Percentiles rank a stretch among this genome's conserved stretches.
Conservation (phyloP, 441 rosid genomes). For the Gossypium schwendimanii region DNA sequence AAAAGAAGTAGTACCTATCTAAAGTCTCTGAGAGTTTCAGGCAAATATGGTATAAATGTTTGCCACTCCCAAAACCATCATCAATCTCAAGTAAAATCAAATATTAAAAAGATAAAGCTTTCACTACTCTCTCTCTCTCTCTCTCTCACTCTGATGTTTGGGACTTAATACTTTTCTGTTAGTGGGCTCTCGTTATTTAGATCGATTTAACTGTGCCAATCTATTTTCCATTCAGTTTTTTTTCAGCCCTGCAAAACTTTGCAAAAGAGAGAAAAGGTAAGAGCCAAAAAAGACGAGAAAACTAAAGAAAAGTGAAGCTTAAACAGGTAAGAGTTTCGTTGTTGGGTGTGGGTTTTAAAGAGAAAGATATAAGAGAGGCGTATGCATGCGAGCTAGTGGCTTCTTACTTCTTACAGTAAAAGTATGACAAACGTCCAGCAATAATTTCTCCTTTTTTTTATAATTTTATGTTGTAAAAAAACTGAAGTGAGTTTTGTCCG, state of each 20-base stretch:
- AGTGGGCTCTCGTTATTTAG: constrained; percentile 11
- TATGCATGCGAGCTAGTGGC: constrained; percentile 10
- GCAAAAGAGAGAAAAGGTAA: background rate
- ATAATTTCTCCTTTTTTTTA: background rate
- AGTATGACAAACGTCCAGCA: background rate
- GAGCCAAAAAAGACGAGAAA: background rate
- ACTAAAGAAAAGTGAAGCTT: background rate
- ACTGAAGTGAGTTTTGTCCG: constrained; percentile 5
- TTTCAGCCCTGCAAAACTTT: constrained; percentile 4
- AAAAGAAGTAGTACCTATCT: background rate
- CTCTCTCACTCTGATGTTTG: background rate
- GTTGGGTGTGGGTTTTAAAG: constrained; percentile 18
- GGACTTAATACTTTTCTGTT: constrained; percentile 13
- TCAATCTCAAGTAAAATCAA: background rate
- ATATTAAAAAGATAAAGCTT: background rate
- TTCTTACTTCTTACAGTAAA: background rate
- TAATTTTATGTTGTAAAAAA: background rate
- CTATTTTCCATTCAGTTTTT: background rate
- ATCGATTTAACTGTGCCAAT: constrained; percentile 8
- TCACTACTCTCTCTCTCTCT: background rate
- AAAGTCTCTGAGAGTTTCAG: constrained; percentile 6
- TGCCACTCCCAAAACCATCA: constrained; percentile 14
- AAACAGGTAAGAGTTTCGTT: constrained; percentile 8
- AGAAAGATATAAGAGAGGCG: constrained; percentile 6
- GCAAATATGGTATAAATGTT: constrained; percentile 7